Base-by-base conservation (phyloP, 2,329 filamentous ascomycete genomes). In the Alternaria atra region DNA sequence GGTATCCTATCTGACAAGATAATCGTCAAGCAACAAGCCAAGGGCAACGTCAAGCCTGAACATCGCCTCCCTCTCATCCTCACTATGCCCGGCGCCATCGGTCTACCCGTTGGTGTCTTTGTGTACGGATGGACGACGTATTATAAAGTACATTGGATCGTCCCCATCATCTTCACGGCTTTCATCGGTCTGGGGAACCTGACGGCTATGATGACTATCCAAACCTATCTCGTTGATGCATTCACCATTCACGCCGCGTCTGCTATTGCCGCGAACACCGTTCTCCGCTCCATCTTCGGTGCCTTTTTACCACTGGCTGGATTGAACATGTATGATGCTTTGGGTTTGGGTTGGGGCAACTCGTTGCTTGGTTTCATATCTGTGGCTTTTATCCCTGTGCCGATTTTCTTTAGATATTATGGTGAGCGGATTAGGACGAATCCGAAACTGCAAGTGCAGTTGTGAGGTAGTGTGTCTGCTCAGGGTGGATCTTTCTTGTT, bases 171-270 rank as follows among this genome's bases (percentile, higher is more conserved):
- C 6, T 86, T 84, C 1, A 86, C 84, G 0, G 71, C 76, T 1
- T 69, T 87, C 4, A 80, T 87, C 13, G 86, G 85, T 0, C 44
- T 80, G 1, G 81, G 81, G 53, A 81, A 76, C 61, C 52, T 79
- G 2, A 74, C 68, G 5, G 67, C 70, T 25, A 72, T 79, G 68
- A 86, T 88, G 82, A 81, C 83, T 0, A 78, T 86, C 1, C 84
- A 86, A 56, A 87, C 86, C 3, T 92, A 92, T 66, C 82, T 91
- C 3, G 84, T 91, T 34, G 89, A 91, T 57, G 83, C 85, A 2
- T 90, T 85, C 69, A 90, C 15, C 84, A 83, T 75, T 27, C 73
- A 77, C 54, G 75, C 76, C 23, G 76, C 77, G 0, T 73, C 69
- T 4, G 89, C 87, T 0, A 84, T 91, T 1, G 89, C 90, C 0